Base-by-base conservation (phyloP, 2,329 filamentous ascomycete species). In the Intubia oerlemansii region DNA sequence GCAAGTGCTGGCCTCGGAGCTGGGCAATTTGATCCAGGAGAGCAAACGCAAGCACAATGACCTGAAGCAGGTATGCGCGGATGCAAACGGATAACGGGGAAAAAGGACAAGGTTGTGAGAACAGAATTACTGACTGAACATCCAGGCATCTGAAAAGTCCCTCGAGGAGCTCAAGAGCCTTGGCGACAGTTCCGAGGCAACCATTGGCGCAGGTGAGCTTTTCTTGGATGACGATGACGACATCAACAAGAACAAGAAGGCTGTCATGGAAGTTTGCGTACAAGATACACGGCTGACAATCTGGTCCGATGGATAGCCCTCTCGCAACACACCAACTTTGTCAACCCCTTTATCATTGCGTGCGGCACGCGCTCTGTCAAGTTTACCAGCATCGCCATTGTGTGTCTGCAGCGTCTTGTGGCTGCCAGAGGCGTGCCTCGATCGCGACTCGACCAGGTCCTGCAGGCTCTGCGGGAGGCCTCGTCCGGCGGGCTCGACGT, bases 1-100 rank as follows among this genome's bases (percentile, higher is more conserved):
- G 43, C 80, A 90, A 64, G 72, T 92, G 44, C 65, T 93, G 44
- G 71, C 74, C 45, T 73, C 78, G 33, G 84, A 93, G 64, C 67
- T 93, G 49, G 68, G 75, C 44, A 90, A 80, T 54, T 68, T 93
- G 48, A 75, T 92, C 43, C 80, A 90, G 51, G 88, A 98, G 57
- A 88, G 84, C 47, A 95, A 91, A 54, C 69, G 85, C 44, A 95
- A 91, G 53, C 76, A 93, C 50, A 69, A 76, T 41, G 88, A 95
- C 43, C 61, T 98, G 30, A 71, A 78, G 56, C 78, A 77, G 62
- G 77, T 75, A 15, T 8, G 26, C n/a, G n/a, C n/a, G n/a, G n/a
- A n/a, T n/a, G n/a, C n/a, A n/a, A n/a, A n/a, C n/a, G n/a, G n/a
- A n/a, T n/a, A n/a, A n/a, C n/a, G n/a, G n/a, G n/a, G n/a, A n/a